Evolutionary conservation across 306 rosid species (phyloP).

Genomic region (Ziziphus jujuba): DNA sequence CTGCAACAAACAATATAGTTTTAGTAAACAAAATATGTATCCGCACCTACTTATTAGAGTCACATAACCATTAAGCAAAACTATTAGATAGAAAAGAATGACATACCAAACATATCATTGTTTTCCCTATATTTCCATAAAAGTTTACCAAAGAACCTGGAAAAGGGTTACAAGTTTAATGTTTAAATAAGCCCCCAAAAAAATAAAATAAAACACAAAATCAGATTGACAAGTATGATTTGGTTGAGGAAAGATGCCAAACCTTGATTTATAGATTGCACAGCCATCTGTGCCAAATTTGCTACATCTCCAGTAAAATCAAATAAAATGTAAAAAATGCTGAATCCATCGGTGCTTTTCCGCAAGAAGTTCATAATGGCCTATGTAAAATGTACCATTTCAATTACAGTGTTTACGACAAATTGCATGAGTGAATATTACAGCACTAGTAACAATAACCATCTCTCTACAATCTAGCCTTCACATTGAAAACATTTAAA

Average conservation of each 20-base stretch:
- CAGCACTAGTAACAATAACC: background rate
- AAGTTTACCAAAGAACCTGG: slow-evolving; percentile 89
- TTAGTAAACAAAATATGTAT: background rate
- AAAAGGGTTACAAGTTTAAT: slow-evolving; percentile 19
- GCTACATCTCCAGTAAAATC: slow-evolving; percentile 82
- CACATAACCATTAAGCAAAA: background rate
- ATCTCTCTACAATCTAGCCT: too few relatives aligned
- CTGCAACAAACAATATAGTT: slow-evolving; percentile 42
- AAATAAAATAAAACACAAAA: slow-evolving; percentile 11
- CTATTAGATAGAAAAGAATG: background rate
- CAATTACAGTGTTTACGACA: too few relatives aligned
- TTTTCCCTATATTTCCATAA: slow-evolving; percentile 82
- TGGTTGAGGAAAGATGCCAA: slow-evolving; percentile 14
- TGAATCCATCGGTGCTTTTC: slow-evolving; percentile 89
- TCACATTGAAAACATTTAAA: background rate
- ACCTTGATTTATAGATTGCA: slow-evolving; percentile 95
- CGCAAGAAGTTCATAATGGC: slow-evolving; percentile 74
- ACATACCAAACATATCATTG: slow-evolving; percentile 75
- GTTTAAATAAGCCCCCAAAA: background rate
- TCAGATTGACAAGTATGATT: background rate
- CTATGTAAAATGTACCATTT: slow-evolving; percentile 20
- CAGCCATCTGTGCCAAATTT: slow-evolving; percentile 74
- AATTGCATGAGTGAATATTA: too few relatives aligned
- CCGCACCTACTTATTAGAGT: too few relatives aligned
- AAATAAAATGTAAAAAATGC: slow-evolving; percentile 73